Percentiles rank a stretch among this genome's conserved stretches.
Evolutionary conservation across 495 filamentous ascomycete genomes (phyloP).

Genomic region (Penicillium coffeae): DNA sequence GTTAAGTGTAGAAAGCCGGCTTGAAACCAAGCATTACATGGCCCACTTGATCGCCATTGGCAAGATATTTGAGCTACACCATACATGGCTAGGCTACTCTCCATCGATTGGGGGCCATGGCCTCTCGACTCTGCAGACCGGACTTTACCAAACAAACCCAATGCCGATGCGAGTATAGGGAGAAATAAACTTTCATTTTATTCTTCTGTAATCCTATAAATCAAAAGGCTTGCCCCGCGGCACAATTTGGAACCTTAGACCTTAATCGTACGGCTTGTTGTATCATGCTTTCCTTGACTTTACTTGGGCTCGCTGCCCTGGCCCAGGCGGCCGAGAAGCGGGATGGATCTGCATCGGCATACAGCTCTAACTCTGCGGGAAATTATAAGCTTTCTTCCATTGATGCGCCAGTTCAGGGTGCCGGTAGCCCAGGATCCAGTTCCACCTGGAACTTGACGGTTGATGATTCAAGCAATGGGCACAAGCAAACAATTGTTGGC

Average conservation of each 20-base stretch:
- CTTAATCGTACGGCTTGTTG: neutral
- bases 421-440: conserved; percentile 33
- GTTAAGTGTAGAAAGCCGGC: neutral
- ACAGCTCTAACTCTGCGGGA: conserved; percentile 42
- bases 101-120: neutral
- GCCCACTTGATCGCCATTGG: neutral
- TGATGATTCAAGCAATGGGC: conserved; percentile 44
- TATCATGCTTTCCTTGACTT: neutral
- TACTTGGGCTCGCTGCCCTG: conserved; percentile 11
- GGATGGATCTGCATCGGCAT: conserved; percentile 29
- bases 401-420: conserved; percentile 39
- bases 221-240: neutral
- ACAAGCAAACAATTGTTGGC: conserved; percentile 49
- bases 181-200: neutral
- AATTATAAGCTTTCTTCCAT: conserved; percentile 40
- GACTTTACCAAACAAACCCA: neutral
- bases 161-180: neutral
- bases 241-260: no score
- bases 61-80: neutral
- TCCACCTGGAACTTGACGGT: conserved; percentile 48
- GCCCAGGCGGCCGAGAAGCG: conserved; percentile 18
- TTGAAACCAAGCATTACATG: neutral
- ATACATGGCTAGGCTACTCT: neutral
- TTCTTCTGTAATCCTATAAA: neutral
- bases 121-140: neutral